A percentile compares a stretch with the other conserved stretches of the same genome.
phyloP scores from a whole-genome alignment of 1,284 basidiomycete genomes.

The Leccinum fuscescens region DNA sequence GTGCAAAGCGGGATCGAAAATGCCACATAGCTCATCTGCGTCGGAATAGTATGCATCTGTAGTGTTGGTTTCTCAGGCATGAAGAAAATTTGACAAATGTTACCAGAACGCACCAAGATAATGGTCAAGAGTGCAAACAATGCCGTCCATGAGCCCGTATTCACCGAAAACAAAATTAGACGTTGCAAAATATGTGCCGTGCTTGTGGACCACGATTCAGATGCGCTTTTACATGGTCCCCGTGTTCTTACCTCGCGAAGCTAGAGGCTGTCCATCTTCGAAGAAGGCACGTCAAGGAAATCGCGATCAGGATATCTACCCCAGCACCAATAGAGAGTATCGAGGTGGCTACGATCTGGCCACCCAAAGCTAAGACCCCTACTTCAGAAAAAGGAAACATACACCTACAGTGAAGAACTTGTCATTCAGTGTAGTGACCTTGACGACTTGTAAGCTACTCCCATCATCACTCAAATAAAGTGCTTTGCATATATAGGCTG shows the following conservation, averaged over 20 bases:
- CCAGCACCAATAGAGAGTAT: neutral
- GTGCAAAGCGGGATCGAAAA: slow-evolving; percentile 10
- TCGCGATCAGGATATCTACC: slow-evolving; percentile 11
- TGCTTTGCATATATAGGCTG: neutral
- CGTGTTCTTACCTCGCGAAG: neutral
- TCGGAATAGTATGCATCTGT: slow-evolving; percentile 5
- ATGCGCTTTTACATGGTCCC: neutral
- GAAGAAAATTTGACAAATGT: neutral
- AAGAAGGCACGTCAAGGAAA: slow-evolving; percentile 6
- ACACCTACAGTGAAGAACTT: neutral
- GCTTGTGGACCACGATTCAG: slow-evolving; percentile 1
- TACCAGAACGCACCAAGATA: slow-evolving; percentile 10
- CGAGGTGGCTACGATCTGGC: neutral
- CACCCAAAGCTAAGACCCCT: neutral
- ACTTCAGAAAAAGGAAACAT: neutral
- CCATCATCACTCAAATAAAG: neutral
- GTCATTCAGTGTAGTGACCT: neutral
- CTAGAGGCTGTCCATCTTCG: neutral
- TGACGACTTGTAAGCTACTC: neutral
- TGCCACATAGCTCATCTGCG: neutral
- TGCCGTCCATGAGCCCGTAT: slow-evolving; percentile 15
- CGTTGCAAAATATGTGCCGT: slow-evolving; percentile 8
- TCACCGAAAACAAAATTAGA: slow-evolving; percentile 12
- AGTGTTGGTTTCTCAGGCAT: neutral
- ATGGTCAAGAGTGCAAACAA: slow-evolving; percentile 8